Conservation (phyloP, 371 early-diverging fungal species). For the Batkoa obscura region DNA sequence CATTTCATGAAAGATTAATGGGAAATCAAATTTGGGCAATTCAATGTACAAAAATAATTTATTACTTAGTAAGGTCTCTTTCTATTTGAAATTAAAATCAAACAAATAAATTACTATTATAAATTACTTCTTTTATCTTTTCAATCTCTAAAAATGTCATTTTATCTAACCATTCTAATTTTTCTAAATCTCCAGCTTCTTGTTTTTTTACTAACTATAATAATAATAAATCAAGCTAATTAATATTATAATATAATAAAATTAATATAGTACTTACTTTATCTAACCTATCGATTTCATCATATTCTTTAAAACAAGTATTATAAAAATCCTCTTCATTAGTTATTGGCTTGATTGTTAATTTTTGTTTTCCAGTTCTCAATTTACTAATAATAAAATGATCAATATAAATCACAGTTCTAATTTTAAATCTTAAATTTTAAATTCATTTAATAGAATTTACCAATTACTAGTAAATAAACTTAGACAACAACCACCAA, state of each 20-base stretch:
- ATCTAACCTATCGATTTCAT: constrained; percentile 72
- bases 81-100: constrained; percentile 12
- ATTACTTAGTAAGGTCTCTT: constrained; percentile 26
- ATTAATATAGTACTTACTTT: constrained; percentile 23
- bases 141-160: constrained; percentile 69
- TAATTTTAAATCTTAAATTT: too few species aligned
- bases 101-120: neutral
- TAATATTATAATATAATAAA: neutral
- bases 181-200: constrained; percentile 66
- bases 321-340: constrained; percentile 37
- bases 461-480: constrained; percentile 67
- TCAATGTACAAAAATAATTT: constrained; percentile 61
- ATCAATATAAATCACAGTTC: neutral
- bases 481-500: constrained; percentile 54
- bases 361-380: constrained; percentile 61
- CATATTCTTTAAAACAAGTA: constrained; percentile 16
- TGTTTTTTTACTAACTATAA: constrained; percentile 52
- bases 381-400: constrained; percentile 28
- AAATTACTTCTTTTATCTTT: constrained; percentile 38
- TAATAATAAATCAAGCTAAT: neutral
- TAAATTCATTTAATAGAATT: neutral
- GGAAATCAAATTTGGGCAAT: constrained; percentile 85
- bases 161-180: constrained; percentile 79
- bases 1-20: constrained; percentile 68
- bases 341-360: constrained; percentile 39